Evolutionary conservation across 129 eudicot genomes (phyloP).

Genomic region (Pulicaria dysenterica): DNA sequence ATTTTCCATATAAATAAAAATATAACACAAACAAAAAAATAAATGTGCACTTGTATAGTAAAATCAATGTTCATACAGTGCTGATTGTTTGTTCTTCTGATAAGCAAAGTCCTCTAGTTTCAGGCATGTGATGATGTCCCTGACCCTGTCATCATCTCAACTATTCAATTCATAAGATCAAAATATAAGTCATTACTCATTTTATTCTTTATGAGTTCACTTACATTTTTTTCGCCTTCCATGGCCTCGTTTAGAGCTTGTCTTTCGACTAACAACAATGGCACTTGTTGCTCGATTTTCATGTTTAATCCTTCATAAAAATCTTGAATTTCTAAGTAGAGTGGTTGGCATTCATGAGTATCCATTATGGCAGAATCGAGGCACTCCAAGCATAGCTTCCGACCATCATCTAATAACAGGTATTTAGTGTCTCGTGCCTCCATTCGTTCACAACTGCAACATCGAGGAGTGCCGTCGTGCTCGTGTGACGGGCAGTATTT

Average conservation of each 20-base stretch:
- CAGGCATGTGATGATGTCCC: slow-evolving; percentile 40
- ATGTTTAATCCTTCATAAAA: slow-evolving; percentile 45
- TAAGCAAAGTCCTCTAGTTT: slow-evolving; percentile 41
- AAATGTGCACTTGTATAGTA: neutral
- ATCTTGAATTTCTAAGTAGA: slow-evolving; percentile 45
- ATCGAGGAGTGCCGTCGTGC: slow-evolving; percentile 41
- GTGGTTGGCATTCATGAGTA: slow-evolving; percentile 47
- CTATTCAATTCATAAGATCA: slow-evolving; percentile 1
- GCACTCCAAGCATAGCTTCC: slow-evolving; percentile 45
- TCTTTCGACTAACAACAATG: slow-evolving; percentile 43
- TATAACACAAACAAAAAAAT: neutral
- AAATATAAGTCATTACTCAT: neutral
- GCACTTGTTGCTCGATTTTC: slow-evolving; percentile 48
- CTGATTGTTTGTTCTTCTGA: slow-evolving; percentile 45
- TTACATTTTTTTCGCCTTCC: slow-evolving; percentile 42
- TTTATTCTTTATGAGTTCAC: neutral
- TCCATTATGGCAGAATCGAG: slow-evolving; percentile 50
- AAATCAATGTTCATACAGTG: slow-evolving; percentile 29
- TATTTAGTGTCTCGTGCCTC: slow-evolving; percentile 39
- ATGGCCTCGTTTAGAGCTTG: slow-evolving; percentile 49
- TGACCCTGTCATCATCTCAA: slow-evolving; percentile 33
- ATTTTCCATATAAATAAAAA: neutral
- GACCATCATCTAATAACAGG: slow-evolving; percentile 41
- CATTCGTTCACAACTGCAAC: slow-evolving; percentile 46
- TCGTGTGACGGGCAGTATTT: slow-evolving; percentile 45